These are phyloP conservation scores for Cyphellophora europaea DNA, from an alignment of 2,329 filamentous ascomycete species.

Conservation along the genomic window DNA sequence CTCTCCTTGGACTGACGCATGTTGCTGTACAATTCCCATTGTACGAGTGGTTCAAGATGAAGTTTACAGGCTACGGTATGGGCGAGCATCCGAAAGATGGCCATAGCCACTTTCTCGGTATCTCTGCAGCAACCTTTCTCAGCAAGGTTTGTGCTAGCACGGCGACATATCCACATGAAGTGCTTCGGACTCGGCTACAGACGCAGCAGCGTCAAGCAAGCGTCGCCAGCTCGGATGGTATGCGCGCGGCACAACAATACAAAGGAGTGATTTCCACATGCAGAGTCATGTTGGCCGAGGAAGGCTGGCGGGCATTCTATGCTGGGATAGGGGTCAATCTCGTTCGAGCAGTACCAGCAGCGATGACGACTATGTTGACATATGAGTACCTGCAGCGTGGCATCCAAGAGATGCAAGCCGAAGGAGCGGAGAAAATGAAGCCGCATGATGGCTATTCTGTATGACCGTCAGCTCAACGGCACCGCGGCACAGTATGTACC, in stretches of 20 bases:
- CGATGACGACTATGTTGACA: slow-evolving; percentile 94
- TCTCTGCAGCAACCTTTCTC: slow-evolving; percentile 78
- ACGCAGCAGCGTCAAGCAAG: slow-evolving; percentile 67
- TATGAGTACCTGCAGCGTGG: slow-evolving; percentile 67
- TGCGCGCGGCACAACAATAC: slow-evolving; percentile 53
- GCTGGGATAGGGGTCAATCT: slow-evolving; percentile 96
- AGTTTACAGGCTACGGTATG: slow-evolving; percentile 83
- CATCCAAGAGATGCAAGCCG: slow-evolving; percentile 44
- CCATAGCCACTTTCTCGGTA: slow-evolving; percentile 68
- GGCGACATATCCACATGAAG: slow-evolving; percentile 94
- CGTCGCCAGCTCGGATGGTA: slow-evolving; percentile 45
- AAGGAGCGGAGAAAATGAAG: slow-evolving; percentile 20
- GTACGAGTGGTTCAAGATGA: slow-evolving; percentile 86
- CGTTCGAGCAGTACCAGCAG: slow-evolving; percentile 88
- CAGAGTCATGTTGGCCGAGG: slow-evolving; percentile 74
- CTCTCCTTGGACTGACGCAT: slow-evolving; percentile 82
- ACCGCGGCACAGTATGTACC: too few relatives aligned
- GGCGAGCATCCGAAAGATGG: slow-evolving; percentile 53
- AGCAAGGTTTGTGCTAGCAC: slow-evolving; percentile 93
- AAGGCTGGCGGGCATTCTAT: slow-evolving; percentile 95
- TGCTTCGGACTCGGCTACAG: slow-evolving; percentile 84
- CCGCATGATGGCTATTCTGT: too few relatives aligned
- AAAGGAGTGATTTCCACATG: slow-evolving; percentile 72
- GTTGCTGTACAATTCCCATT: slow-evolving; percentile 96
- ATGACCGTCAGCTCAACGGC: too few relatives aligned